Percentiles rank a stretch among this genome's conserved stretches.
Evolutionary conservation across 306 rosid species (phyloP).

Genomic region (Cucurbita maxima): DNA sequence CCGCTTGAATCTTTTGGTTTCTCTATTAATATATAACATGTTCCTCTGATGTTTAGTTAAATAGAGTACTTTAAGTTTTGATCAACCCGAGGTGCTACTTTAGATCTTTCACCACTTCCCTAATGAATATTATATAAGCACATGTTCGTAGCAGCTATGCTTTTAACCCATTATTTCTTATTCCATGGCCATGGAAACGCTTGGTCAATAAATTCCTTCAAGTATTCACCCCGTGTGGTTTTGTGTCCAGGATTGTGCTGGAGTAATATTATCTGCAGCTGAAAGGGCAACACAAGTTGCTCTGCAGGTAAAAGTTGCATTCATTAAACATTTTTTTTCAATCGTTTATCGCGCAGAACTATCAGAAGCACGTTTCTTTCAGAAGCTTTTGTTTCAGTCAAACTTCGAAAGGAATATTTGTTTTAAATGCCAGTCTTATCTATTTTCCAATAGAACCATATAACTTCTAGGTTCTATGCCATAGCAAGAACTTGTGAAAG

Average conservation of each 20-base stretch:
- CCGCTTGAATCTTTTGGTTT: background rate
- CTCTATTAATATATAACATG: background rate
- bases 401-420: background rate
- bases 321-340: background rate
- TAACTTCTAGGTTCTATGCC: background rate
- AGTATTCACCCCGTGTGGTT: constrained; percentile 2
- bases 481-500: background rate
- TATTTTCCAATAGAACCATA: background rate
- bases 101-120: background rate
- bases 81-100: background rate
- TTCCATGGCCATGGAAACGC: background rate
- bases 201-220: background rate
- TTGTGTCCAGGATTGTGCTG: constrained; percentile 83
- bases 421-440: background rate
- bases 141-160: background rate
- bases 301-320: constrained; percentile 19
- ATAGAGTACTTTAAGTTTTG: background rate
- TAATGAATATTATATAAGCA: background rate
- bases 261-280: constrained; percentile 72
- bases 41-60: background rate
- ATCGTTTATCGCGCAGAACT: background rate
- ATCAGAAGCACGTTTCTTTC: background rate
- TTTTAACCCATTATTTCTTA: background rate
- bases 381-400: background rate
- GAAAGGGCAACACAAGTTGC: constrained; percentile 96